phyloP scores from a whole-genome alignment of 805 yeast species.

The Martiniozyma abietophila region DNA sequence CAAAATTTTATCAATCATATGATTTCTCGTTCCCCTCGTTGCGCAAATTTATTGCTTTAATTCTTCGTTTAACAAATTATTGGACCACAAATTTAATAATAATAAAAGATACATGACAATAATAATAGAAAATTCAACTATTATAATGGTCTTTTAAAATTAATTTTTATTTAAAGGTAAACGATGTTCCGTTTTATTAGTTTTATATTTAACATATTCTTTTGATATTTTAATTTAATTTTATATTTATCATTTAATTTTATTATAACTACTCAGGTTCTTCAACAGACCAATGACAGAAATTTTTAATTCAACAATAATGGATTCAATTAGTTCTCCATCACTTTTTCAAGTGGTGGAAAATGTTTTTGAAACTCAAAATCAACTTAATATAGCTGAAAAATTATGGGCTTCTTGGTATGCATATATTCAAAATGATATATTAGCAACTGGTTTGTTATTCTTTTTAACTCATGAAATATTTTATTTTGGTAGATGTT shows the following conservation, averaged over 20 bases:
- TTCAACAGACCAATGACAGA: slow-evolving; percentile 28
- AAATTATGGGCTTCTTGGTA: slow-evolving; percentile 50
- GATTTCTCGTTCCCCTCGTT: too few species aligned
- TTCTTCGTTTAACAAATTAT: too few species aligned
- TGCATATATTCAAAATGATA: slow-evolving; percentile 42
- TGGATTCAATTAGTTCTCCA: slow-evolving; percentile 18
- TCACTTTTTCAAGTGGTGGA: slow-evolving; percentile 27
- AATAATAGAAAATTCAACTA: too few species aligned
- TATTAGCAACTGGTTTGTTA: slow-evolving; percentile 48
- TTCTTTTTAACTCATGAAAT: slow-evolving; percentile 47
- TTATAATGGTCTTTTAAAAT: too few species aligned
- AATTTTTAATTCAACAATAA: slow-evolving; percentile 24
- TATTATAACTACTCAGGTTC: too few species aligned
- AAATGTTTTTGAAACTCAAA: slow-evolving; percentile 30
- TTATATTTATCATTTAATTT: too few species aligned
- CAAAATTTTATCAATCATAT: too few species aligned
- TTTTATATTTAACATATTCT: background rate
- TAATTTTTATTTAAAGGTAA: too few species aligned
- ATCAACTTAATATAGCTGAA: slow-evolving; percentile 35
- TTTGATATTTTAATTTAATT: too few species aligned
- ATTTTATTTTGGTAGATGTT: slow-evolving; percentile 49
- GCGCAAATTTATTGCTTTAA: too few species aligned
- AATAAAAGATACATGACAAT: too few species aligned
- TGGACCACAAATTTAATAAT: too few species aligned
- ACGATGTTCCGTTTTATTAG: background rate